Base-by-base conservation (phyloP, 805 yeast genomes). In the Cyberlindnera maclurae region DNA sequence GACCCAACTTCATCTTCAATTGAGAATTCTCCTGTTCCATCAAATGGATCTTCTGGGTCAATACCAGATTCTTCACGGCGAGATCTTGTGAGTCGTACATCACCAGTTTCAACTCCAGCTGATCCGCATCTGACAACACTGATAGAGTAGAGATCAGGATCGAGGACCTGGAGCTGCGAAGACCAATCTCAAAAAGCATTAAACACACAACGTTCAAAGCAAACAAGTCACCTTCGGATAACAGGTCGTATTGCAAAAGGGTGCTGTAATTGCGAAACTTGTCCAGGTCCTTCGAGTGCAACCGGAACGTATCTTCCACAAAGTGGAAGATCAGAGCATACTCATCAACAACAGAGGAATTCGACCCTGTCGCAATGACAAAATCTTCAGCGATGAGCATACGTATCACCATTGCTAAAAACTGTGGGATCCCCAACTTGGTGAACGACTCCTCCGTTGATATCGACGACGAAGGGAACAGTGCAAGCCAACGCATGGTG, bases 41-140 rank as follows among this genome's bases (percentile, higher is more conserved):
- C 36, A 41, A 12, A 31, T 40, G 31, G 20, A 38, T 46, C 34
- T 37, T 41, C 38, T 42, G 51, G 26, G 31, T 43, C 44, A 43
- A 47, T 6, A 46, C 20, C 39, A 50, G 36, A 31, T 42, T 45
- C 35, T 39, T 49, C 24, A 43, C 47, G 44, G 26, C 42, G n/a
- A 45, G 42, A 35, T 36, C 55, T 26, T 36, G 49, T 16, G 33
- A 51, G 33, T 46, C 57, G 44, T 45, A 43, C 40, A 43, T 46
- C 34, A 32, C 44, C 30, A 15, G 44, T 31, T 38, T 43, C 44
- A 42, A 46, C 33, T 36, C 39, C 30, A 9, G 26, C 29, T 44
- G 42, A 26, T 47, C 45, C 3, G 36, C 44, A 13, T 44, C 52
- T 8, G 37, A 36, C 22, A 41, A 38, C 20, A 33, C 32, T 2